Evolutionary conservation across 2,329 filamentous ascomycete genomes (phyloP).

Genomic region (Scedosporium minutisporum): DNA sequence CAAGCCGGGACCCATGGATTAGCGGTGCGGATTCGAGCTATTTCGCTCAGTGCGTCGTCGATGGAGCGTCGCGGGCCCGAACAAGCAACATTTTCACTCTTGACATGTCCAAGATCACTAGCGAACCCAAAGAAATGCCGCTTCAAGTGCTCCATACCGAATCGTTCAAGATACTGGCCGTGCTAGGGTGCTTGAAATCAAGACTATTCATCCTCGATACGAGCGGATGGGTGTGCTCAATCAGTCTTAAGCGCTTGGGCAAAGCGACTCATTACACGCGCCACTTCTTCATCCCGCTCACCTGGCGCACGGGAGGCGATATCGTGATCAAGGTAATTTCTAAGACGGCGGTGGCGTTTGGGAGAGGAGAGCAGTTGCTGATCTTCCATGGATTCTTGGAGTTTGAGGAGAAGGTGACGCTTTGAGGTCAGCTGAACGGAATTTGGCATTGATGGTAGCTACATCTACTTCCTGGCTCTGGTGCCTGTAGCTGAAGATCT

Average conservation of each 20-base stretch:
- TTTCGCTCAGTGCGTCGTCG: not conserved
- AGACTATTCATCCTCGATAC: constrained; percentile 12
- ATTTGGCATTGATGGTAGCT: constrained; percentile 16
- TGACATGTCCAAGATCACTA: not conserved
- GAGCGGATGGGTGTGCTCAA: constrained; percentile 14
- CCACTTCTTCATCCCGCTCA: constrained; percentile 14
- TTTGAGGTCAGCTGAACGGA: not conserved
- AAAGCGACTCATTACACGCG: constrained; percentile 8
- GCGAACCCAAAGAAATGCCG: not conserved
- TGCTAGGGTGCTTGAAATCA: constrained; percentile 11
- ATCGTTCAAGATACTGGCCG: not conserved
- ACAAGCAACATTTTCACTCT: not conserved
- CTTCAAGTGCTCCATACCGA: not conserved
- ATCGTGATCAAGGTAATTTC: constrained; percentile 4
- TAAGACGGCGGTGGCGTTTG: constrained; percentile 11
- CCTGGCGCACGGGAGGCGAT: constrained; percentile 12
- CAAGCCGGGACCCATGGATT: not conserved
- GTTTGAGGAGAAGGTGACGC: constrained; percentile 8
- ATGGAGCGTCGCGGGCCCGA: not conserved
- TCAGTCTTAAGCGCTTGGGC: constrained; percentile 9
- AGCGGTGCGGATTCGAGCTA: not conserved
- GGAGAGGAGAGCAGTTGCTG: constrained; percentile 11
- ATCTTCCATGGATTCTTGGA: constrained; percentile 14
- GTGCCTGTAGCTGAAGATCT: constrained; percentile 29
- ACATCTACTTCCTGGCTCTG: constrained; percentile 42